phyloP scores from a whole-genome alignment of 1,139 yeast genomes.

The Lodderomyces orthopsilosis region DNA sequence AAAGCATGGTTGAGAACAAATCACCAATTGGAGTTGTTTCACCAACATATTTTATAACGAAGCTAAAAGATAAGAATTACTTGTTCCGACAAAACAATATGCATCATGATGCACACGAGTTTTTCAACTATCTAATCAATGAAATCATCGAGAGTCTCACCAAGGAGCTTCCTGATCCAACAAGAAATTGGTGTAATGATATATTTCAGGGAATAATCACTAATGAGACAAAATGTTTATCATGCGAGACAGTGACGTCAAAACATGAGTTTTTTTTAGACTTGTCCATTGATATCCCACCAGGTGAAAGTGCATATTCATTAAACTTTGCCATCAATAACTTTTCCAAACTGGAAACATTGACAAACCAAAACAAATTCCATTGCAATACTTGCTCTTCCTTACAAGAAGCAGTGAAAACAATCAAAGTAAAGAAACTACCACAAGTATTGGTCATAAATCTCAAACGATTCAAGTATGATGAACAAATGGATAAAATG shows the following conservation, averaged over 20 bases:
- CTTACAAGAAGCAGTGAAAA: conserved; percentile 89
- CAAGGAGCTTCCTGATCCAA: conserved; percentile 26
- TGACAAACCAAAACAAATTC: conserved; percentile 85
- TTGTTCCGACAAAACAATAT: conserved; percentile 78
- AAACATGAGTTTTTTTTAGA: conserved; percentile 87
- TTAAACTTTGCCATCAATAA: conserved; percentile 73
- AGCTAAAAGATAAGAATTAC: conserved; percentile 76
- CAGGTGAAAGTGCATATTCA: conserved; percentile 57
- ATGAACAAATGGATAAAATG: conserved; percentile 77
- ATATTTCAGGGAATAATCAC: conserved; percentile 84
- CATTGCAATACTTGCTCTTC: conserved; percentile 90
- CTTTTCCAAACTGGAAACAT: conserved; percentile 82
- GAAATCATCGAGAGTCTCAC: conserved; percentile 73
- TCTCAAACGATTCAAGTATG: conserved; percentile 86
- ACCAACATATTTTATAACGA: conserved; percentile 69
- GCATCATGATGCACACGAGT: conserved; percentile 99
- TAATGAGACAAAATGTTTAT: conserved; percentile 84
- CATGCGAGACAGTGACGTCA: conserved; percentile 84
- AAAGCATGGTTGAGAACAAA: conserved; percentile 71
- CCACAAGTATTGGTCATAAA: conserved; percentile 83
- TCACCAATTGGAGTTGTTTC: conserved; percentile 80
- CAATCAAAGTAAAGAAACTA: conserved; percentile 75
- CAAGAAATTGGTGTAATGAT: conserved; percentile 58
- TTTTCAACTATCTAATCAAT: conserved; percentile 80
- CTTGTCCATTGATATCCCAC: conserved; percentile 80